Base-by-base conservation (phyloP, 1,284 basidiomycete genomes). In the Ustilago shanxiensis region DNA sequence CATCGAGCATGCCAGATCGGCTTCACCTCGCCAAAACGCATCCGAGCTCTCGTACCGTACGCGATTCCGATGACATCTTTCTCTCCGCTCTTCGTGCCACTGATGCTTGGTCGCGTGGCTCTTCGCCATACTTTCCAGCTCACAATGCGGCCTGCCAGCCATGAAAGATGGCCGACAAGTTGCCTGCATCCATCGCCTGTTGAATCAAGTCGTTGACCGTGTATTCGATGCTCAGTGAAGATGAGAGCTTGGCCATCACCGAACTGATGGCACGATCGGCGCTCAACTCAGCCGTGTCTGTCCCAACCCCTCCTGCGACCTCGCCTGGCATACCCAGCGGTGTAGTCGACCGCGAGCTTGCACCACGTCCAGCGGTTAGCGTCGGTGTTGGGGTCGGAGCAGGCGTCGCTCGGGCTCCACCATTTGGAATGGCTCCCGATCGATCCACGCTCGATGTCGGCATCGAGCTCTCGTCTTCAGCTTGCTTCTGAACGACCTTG, bases 131-230 rank as follows among this genome's bases (percentile, higher is more conserved):
- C 3, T 39, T 3, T 2, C 9, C n/a, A 16, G 9, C 3, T 64
- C 47, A 77, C 33, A 79, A 51, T 2, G 72, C 72, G 0, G 77
- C 72, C 51, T 79, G 77, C 77, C 77, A 79, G 28, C 86, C 86
- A 33, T 72, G 71, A 51, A 90, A 99, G 82, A 98, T 95, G 28
- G 89, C 89, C 1, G 91, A 92, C 35, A 98, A 87, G 85, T 95
- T 93, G 39, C 88, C 88, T 0, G 89, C 86, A 84, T 96, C 93
- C 44, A 91, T 93, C 41, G 96, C 96, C 84, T 95, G 91, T 26
- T 93, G 91, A 66, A 98, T 93, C 41, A 99, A 90, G 85, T 95
- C 92, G 87, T 97, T 98, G 70, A 99, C 94, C 3, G 92, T 93
- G 81, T 93, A 95, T 86, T 97, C 93, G 37, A 96, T 92, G 82